Evolutionary conservation across 768 basidiomycete species (phyloP), one percentile per base, ranked within the genome.

Genomic region (Imleria badia): DNA sequence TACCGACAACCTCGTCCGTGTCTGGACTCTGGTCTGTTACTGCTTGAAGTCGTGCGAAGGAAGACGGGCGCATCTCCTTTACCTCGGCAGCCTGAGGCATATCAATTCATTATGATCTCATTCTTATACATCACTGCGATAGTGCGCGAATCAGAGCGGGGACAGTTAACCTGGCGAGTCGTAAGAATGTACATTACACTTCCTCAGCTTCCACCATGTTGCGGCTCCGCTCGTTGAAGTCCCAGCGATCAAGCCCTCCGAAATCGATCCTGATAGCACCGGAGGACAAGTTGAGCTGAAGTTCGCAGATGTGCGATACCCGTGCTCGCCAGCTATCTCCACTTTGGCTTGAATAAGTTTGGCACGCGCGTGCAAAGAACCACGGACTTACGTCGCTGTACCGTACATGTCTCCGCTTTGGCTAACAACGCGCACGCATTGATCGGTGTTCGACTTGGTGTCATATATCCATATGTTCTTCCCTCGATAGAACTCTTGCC

Each of bases 1-100:
- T 84, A 92, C 92, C 50, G 95, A 98, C 76, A 89, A 96, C 78
- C 81, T 84, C 62, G 86, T 97, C 72, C 89, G 93, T 62, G 91
- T 94, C 72, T 95, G 91, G 91, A 87, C n/a, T n/a, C n/a, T n/a
- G n/a, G n/a, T n/a, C 85, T 66, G 92, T 95, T 61, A 81, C 80
- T 54, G 68, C 76, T 67, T 80, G 63, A 67, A 61, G 49, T 54
- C 50, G 52, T 60, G 36, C 55, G 53, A 54, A 45, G 45, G 54
- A 61, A 49, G 54, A 46, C 47, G 48, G 36, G 42, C 48, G 58
- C 61, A 66, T 61, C 41, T 34, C 71, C 59, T 62, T 58, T 62
- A 62, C 60, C 51, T 48, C 65, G 55, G 52, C 56, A 62, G 29
- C 29, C n/a, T 17, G 43, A 52, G 50, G 45, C 55, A 59, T 61